Percentiles rank a stretch among this genome's conserved stretches.
Conservation (phyloP, 176 grass and related monocot species). For the Juncus inflexus region DNA sequence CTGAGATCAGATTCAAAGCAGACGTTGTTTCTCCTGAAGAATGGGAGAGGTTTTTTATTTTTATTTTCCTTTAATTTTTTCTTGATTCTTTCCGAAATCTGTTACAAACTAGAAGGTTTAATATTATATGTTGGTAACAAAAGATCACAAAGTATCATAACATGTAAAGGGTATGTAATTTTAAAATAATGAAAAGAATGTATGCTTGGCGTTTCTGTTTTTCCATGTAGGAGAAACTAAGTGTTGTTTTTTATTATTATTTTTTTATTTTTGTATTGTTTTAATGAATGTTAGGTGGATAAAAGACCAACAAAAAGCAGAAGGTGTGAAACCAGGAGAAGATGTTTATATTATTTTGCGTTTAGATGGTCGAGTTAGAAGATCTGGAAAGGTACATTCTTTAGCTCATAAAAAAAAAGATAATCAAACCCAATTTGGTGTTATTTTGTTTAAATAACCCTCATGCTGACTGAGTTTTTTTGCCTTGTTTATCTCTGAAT, state of each 20-base stretch:
- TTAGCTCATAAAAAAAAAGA: too few relatives aligned
- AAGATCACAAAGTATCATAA: conserved; percentile 2
- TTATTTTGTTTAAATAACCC: not conserved
- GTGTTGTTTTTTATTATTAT: conserved; percentile 5
- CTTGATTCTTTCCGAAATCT: not conserved
- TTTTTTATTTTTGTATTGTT: conserved; percentile 14
- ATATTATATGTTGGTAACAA: conserved; percentile 13
- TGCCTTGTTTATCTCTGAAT: conserved; percentile 4
- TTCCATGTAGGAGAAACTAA: not conserved
- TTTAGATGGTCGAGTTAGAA: conserved; percentile 83
- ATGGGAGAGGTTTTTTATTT: conserved; percentile 85
- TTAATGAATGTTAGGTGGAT: conserved; percentile 55
- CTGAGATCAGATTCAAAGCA: conserved; percentile 86
- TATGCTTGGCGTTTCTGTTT: not conserved
- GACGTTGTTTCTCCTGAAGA: conserved; percentile 86
- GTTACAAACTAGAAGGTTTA: not conserved
- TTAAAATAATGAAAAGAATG: not conserved
- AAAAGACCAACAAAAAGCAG: conserved; percentile 70
- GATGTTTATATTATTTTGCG: conserved; percentile 84
- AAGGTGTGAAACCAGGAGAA: conserved; percentile 72
- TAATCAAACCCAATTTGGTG: too few relatives aligned
- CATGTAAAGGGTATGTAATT: not conserved
- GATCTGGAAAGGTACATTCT: conserved; percentile 74
- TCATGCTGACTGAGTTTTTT: conserved; percentile 9
- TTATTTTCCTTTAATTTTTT: conserved; percentile 20